These are phyloP conservation scores for Artemisia annua DNA, from an alignment of 129 eudicot genomes.

Conservation along the genomic window DNA sequence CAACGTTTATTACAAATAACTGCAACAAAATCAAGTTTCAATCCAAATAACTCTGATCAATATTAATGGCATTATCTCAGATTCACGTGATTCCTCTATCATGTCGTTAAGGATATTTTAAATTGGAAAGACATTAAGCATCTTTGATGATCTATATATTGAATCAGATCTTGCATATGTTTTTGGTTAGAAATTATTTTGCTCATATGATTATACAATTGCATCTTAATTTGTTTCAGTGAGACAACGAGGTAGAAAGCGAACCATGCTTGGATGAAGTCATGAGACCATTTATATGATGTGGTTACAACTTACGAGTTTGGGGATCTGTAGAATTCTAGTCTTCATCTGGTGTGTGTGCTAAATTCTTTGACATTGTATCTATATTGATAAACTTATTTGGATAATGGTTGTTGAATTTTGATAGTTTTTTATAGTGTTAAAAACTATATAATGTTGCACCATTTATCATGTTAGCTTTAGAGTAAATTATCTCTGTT, in stretches of 20 bases:
- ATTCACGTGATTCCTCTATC: background rate
- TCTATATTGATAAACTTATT: background rate
- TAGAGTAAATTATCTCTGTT: background rate
- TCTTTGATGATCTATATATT: background rate
- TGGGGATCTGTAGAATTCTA: background rate
- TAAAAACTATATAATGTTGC: conserved; percentile 1
- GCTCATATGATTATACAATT: background rate
- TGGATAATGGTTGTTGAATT: background rate
- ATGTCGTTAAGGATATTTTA: background rate
- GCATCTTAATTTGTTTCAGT: conserved; percentile 45
- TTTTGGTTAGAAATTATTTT: conserved; percentile 16
- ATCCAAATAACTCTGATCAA: no score
- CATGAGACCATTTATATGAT: background rate
- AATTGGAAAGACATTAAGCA: background rate
- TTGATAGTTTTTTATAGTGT: background rate
- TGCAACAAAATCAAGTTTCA: background rate
- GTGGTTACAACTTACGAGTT: background rate
- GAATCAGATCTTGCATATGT: background rate
- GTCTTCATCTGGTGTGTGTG: background rate
- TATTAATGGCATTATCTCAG: background rate
- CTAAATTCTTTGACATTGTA: conserved; percentile 10
- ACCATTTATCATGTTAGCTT: background rate
- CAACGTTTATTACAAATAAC: no score
- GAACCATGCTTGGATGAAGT: conserved; percentile 88
- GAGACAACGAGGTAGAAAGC: conserved; percentile 86